Conservation (phyloP, 345 rosid species). For the Schrenkiella parvula region DNA sequence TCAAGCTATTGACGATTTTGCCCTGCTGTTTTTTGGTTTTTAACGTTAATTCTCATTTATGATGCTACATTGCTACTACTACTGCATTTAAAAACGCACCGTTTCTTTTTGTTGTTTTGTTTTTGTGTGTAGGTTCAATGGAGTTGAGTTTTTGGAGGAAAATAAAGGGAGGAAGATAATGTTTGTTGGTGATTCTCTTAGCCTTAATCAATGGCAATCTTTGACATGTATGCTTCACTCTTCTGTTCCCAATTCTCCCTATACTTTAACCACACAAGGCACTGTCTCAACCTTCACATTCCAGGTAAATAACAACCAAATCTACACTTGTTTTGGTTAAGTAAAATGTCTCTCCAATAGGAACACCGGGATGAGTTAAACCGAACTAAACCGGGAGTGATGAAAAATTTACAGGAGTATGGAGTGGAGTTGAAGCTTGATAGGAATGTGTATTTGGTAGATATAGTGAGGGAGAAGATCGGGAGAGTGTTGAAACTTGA, state of each 20-base stretch:
- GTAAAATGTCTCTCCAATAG: background rate
- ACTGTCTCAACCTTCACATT: slow-evolving; percentile 48
- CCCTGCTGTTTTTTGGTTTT: background rate
- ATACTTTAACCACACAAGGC: slow-evolving; percentile 37
- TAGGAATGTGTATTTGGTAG: slow-evolving; percentile 64
- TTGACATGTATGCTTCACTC: slow-evolving; percentile 69
- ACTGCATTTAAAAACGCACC: background rate
- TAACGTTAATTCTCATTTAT: background rate
- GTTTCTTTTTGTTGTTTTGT: background rate
- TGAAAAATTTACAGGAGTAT: slow-evolving; percentile 46
- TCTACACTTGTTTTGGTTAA: background rate
- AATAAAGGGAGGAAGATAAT: slow-evolving; percentile 59
- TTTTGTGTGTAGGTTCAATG: slow-evolving; percentile 49
- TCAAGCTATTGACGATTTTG: background rate
- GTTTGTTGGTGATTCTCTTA: slow-evolving; percentile 82
- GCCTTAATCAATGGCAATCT: slow-evolving; percentile 80
- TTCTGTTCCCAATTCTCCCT: slow-evolving; percentile 42
- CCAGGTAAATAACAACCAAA: slow-evolving; percentile 29
- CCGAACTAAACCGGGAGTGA: slow-evolving; percentile 1
- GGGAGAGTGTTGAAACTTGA: slow-evolving; percentile 73
- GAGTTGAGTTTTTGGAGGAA: slow-evolving; percentile 44
- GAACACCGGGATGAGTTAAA: background rate
- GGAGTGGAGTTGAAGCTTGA: slow-evolving; percentile 49
- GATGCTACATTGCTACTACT: too few species aligned
- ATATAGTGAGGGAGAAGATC: slow-evolving; percentile 45